Evolutionary conservation across 768 basidiomycete species (phyloP).

Genomic region (Naganishia vishniacii): DNA sequence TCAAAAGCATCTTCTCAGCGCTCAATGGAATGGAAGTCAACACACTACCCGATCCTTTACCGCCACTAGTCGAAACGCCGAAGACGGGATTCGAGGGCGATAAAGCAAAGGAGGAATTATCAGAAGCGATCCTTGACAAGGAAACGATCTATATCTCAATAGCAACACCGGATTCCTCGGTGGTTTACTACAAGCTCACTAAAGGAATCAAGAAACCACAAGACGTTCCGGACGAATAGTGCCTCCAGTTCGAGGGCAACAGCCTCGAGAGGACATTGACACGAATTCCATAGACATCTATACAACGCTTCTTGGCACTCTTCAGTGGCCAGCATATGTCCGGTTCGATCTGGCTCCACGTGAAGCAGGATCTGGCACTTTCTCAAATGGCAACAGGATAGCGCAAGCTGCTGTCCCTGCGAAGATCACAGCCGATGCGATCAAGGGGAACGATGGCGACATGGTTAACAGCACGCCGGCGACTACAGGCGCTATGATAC

Average conservation of each 20-base stretch:
- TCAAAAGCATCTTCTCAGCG: conserved; percentile 36
- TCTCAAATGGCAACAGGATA: conserved; percentile 43
- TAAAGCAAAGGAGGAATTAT: not conserved
- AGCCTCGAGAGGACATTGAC: too few relatives aligned
- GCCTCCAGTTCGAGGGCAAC: not conserved
- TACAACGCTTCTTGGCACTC: not conserved
- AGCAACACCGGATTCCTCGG: conserved; percentile 41
- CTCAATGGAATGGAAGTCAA: conserved; percentile 22
- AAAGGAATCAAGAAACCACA: conserved; percentile 48
- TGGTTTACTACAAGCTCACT: conserved; percentile 46
- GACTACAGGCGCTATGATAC: conserved; percentile 42
- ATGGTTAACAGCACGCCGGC: conserved; percentile 42
- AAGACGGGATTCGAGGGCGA: conserved; percentile 13
- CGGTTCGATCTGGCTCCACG: not conserved
- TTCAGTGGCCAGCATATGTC: not conserved
- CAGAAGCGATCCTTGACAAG: conserved; percentile 32
- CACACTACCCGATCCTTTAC: conserved; percentile 28
- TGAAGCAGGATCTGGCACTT: conserved; percentile 28
- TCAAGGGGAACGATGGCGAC: conserved; percentile 39
- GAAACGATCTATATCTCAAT: conserved; percentile 45
- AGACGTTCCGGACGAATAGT: conserved; percentile 47
- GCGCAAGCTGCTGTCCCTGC: conserved; percentile 39
- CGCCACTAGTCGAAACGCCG: conserved; percentile 18
- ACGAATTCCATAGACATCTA: too few relatives aligned
- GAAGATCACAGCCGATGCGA: conserved; percentile 40